phyloP scores from a whole-genome alignment of 2,329 filamentous ascomycete species.

The Ustulina deusta region DNA sequence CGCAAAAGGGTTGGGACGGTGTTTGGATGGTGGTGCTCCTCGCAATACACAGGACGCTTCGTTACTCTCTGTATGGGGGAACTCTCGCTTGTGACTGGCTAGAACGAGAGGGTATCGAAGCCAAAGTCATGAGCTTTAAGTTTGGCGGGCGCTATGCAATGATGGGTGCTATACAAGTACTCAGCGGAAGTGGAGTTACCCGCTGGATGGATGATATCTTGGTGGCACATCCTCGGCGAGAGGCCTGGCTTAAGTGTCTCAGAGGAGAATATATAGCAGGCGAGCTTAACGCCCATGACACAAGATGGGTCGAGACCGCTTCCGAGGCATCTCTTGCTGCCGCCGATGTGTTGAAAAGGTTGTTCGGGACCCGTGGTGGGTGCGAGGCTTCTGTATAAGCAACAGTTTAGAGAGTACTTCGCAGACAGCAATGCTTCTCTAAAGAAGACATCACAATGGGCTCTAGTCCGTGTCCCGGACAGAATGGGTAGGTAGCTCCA shows the following conservation, averaged over 20 bases:
- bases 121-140: conserved; percentile 37
- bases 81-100: conserved; percentile 4
- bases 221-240: conserved; percentile 40
- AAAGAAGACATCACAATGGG: no score
- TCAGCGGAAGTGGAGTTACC: conserved; percentile 33
- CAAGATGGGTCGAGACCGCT: background rate
- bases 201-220: conserved; percentile 46
- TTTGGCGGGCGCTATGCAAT: conserved; percentile 41
- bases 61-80: conserved; percentile 4
- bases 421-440: no score
- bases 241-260: conserved; percentile 13
- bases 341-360: background rate
- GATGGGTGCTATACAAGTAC: conserved; percentile 43
- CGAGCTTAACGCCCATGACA: background rate
- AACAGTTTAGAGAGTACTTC: no score
- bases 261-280: background rate
- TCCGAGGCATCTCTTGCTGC: conserved; percentile 2
- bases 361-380: no score
- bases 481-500: no score
- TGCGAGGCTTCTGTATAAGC: no score
- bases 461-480: no score
- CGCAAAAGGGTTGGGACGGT: conserved; percentile 46
- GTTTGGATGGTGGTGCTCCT: conserved; percentile 38
- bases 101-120: conserved; percentile 35
- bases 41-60: conserved; percentile 23